phyloP scores from a whole-genome alignment of 2,329 filamentous ascomycete genomes.

The Xylariaceae sp. region DNA sequence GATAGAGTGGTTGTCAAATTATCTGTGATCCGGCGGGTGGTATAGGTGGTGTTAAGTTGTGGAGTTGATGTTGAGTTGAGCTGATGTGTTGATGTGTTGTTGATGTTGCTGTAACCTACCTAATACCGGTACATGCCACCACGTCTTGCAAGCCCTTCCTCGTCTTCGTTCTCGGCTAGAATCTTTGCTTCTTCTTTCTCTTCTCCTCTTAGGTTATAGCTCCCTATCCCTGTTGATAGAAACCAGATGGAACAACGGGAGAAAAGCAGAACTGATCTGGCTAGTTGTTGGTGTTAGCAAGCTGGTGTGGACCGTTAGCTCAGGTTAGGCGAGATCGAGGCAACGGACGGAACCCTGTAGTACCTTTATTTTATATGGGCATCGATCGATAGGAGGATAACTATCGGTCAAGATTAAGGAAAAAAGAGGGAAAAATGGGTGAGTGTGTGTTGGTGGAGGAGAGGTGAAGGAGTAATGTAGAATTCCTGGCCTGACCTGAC shows the following conservation, averaged over 20 bases:
- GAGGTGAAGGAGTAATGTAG: neutral
- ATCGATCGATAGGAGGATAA: conserved; percentile 1
- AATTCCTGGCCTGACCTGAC: neutral
- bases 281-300: neutral
- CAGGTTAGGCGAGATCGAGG: neutral
- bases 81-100: too few species aligned
- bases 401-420: neutral
- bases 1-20: conserved; percentile 3
- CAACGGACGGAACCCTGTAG: neutral
- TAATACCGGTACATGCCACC: too few species aligned
- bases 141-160: too few species aligned
- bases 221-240: conserved; percentile 5
- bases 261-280: neutral
- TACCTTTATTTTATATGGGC: neutral
- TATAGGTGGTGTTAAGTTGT: conserved; percentile 3
- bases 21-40: neutral
- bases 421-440: neutral
- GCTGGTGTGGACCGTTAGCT: neutral
- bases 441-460: neutral
- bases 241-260: neutral
- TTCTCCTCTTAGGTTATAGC: neutral
- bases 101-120: neutral
- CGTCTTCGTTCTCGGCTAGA: neutral
- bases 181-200: neutral
- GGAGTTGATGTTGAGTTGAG: neutral